Base-by-base conservation (phyloP, 495 filamentous ascomycete genomes). In the Penicillium antarcticum region DNA sequence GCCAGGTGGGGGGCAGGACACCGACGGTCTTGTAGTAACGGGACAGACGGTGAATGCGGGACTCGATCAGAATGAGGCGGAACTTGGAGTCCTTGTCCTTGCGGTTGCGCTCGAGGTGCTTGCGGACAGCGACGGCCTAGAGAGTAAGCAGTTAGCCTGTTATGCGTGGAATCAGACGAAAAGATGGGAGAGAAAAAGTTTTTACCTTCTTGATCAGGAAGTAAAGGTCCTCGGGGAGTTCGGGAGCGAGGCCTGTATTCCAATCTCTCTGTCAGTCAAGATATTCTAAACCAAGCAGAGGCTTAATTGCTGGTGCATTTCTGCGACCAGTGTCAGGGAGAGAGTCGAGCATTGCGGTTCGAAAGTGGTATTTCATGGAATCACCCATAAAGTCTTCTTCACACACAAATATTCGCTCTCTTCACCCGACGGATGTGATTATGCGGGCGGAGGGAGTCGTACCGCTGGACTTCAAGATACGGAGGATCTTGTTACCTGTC, bases 71-170 rank as follows among this genome's bases (percentile, higher is more conserved):
- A 88, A 99, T 97, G 51, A 99, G 87, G 69, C 92, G 91, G 88
- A 98, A 97, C 83, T 98, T 98, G 83, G 84, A 86, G 82, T 97
- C 94, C 80, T 90, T 95, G 86, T 97, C 94, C 84, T 99, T 99
- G 75, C 94, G 91, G 85, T 99, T 99, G 77, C 90, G 87, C 83
- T 97, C 92, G 61, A 99, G 89, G 80, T 97, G 95, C 89, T 99
- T 99, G 78, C 95, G 94, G 80, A 99, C 94, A 69, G 92, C 87
- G 69, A 97, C 92, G 64, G 92, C 92, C 90, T 91, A 32, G 31
- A 29, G 29, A 11, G 17, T 29, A 32, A 31, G 4, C 37, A 2
- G 43, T 56, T 62, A 54, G 51, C 23, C 3, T 24, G 17, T 16
- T 36, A 19, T 29, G 17, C 13, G 17, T 19, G 7, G n/a, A 43